Base-by-base conservation (phyloP, 208 protist species). In the Leishmania aethiopica region DNA sequence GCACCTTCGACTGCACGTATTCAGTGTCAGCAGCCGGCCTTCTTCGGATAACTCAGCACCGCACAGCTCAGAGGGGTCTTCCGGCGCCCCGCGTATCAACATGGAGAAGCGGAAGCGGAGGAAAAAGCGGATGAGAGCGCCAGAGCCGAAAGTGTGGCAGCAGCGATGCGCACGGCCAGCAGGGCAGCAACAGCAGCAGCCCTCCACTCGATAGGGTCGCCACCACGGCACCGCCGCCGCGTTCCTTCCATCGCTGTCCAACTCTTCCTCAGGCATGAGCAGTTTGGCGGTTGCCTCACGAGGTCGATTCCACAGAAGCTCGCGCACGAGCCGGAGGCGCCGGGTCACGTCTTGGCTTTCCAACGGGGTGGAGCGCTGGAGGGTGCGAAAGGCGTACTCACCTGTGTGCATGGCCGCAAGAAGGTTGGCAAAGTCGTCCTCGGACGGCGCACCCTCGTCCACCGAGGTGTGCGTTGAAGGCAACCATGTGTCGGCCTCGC, bases 271-370 rank as follows among this genome's bases (percentile, higher is more conserved):
- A 1, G 82, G 28, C 72, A 35, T 42, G 37, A 66, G 13, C 7
- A 78, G 2, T 32, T 55, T 66, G 11, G 72, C 62, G 2, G 57
- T 51, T 1, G 77, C 59, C 40, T 83, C 35, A 62, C 77, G 49
- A 73, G 91, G 80, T 87, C 88, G 79, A 71, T 96, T 96, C 90
- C 91, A 94, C 28, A 96, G 49, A 2, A 96, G 76, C 82, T 96
- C 93, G 3, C 93, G 93, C 78, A 93, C 82, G 4, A 96, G 89
- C 25, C 91, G 91, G 11, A 90, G 78, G n/a, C 82, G 79, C 37
- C 82, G 83, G 32, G 53, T 78, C 5, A 42, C 55, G 17, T 37
- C 60, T 49, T 59, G 55, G n/a, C 92, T 87, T 42, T 81, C 80
- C 28, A 51, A 11, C 25, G 42, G 47, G 8, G 11, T 55, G 51